Evolutionary conservation across 257 asterid genomes (phyloP).

Genomic region (Solanum etuberosum): DNA sequence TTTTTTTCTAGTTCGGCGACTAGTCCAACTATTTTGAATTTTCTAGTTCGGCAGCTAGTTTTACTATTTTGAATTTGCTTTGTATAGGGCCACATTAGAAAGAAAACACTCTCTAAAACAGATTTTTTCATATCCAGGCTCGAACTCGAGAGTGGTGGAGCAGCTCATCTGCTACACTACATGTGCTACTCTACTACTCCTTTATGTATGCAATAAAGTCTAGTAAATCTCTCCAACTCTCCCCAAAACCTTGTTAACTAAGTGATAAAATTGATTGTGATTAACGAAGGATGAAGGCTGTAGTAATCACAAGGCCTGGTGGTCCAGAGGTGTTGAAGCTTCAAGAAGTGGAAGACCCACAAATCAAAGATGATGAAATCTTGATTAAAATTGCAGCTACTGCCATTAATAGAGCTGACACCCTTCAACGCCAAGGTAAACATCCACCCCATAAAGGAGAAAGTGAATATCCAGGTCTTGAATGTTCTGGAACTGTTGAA

Average conservation of each 20-base stretch:
- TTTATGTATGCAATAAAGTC: background rate
- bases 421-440: slow-evolving; percentile 69
- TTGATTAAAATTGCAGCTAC: slow-evolving; percentile 69
- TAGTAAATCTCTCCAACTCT: background rate
- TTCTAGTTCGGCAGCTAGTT: too few species aligned
- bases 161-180: too few species aligned
- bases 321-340: slow-evolving; percentile 74
- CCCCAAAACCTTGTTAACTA: background rate
- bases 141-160: too few species aligned
- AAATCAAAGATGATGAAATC: slow-evolving; percentile 56
- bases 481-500: slow-evolving; percentile 79
- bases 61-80: too few species aligned
- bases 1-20: too few species aligned
- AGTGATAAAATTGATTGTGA: background rate
- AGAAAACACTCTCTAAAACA: too few species aligned
- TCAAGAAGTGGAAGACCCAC: slow-evolving; percentile 61
- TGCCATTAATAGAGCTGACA: slow-evolving; percentile 79
- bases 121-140: too few species aligned
- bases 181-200: too few species aligned
- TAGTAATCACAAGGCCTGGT: slow-evolving; percentile 62
- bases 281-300: slow-evolving; percentile 53
- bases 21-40: too few species aligned
- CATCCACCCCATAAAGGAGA: slow-evolving; percentile 69
- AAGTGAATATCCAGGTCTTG: slow-evolving; percentile 76
- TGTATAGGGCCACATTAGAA: too few species aligned